Evolutionary conservation across 31 red algal genomes (phyloP), one percentile per base, ranked within the genome.

Genomic region (Asparagopsis taxiformis): DNA sequence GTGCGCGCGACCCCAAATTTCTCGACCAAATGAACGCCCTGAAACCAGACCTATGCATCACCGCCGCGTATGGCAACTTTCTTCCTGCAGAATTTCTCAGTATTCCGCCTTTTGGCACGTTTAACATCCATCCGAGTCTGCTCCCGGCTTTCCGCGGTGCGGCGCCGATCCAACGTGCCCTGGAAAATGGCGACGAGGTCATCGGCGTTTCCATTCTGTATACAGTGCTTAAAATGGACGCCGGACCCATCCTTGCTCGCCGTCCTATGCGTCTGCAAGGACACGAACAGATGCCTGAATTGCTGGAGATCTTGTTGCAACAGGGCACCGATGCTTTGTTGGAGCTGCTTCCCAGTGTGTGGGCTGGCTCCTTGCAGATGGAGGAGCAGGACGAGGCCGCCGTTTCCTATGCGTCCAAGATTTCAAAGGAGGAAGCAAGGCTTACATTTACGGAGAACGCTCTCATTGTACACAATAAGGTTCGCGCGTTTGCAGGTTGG

Each of bases 41-140:
- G 20, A 59, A 36, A 13, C 90, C 95, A 33, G 91, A 99, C 51
- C 60, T 94, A 39, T 81, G 59, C 31, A 59, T 99, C 37, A 89
- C 84, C 17, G 92, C 88, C 8, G 91, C 97, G n/a, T 99, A 99
- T 55, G 97, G 97, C 21, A 80, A 89, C 23, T 52, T 92, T 31
- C 55, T 99, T n/a, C 89, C 97, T 19, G 56, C 68, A 62, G 22
- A 46, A 16, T 88, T 99, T 65, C 65, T 99, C 15, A 64, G 85
- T 39, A 85, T 92, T 15, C 87, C 97, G 23, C 53, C 62, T 20
- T 81, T 85, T 65, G 97, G 97, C 33, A 86, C 80, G 8, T 75
- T 99, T 0, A 99, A 99, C 74, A 89, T 99, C 22, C 97, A 99
- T 65, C 88, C 91, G 19, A 79, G 69, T 46, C 62, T 95, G 1